Evolutionary conservation across 495 filamentous ascomycete genomes (phyloP), one percentile per base, ranked within the genome.

Genomic region (Emericellopsis terricola): DNA sequence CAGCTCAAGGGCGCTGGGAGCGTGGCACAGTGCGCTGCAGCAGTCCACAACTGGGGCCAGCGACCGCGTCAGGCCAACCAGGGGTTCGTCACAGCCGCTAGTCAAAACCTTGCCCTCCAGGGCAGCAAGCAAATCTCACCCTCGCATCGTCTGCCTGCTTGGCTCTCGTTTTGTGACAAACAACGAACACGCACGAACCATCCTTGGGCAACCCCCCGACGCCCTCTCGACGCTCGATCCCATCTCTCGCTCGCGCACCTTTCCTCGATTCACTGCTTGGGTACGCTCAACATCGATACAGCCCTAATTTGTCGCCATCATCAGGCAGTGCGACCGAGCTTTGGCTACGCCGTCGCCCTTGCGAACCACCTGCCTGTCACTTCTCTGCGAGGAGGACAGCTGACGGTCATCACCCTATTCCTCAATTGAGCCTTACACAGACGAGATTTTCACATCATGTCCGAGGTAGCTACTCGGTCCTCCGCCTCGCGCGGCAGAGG

Each of bases 401-500:
- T 27, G 33, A 35, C 33, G 33, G 33, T 20, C 21, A n/a, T n/a
- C n/a, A n/a, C n/a, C n/a, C n/a, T n/a, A n/a, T n/a, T n/a, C n/a
- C n/a, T n/a, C n/a, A n/a, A n/a, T n/a, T n/a, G n/a, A n/a, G n/a
- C n/a, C n/a, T n/a, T n/a, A n/a, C n/a, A n/a, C n/a, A n/a, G n/a
- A n/a, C n/a, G n/a, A n/a, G n/a, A n/a, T n/a, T n/a, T n/a, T n/a
- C n/a, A n/a, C 8, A 7, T 26, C 28, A 38, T 38, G 36, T 38
- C 36, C 19, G 36, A 38, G 36, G 29, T 37, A 32, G 50, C 47
- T 48, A 47, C 41, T 44, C 59, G 48, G 50, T 55, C 42, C 51
- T 57, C 49, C 46, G 53, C 46, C 41, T 44, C 71, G 44, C 80
- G 84, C 51, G 83, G 83, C 55, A 76, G 83, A 65, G 76, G 76